Percentiles rank a stretch among this genome's conserved stretches.
Conservation (phyloP, 2,329 filamentous ascomycete genomes). For the Trichoderma cornu-damae region DNA sequence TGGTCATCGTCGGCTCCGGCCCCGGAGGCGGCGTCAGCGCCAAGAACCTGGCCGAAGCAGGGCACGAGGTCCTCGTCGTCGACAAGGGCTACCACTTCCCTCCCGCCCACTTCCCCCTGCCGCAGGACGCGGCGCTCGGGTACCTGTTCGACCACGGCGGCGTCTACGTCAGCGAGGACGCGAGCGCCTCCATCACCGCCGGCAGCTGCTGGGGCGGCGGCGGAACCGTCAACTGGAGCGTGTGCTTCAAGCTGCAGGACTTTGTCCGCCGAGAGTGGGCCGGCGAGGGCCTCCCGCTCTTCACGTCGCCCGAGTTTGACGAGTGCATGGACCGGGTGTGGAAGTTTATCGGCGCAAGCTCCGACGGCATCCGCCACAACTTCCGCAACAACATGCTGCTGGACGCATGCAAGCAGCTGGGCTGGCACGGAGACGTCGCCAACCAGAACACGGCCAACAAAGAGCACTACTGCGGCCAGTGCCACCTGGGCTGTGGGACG, state of each 20-base stretch:
- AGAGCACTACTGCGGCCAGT: constrained; percentile 69
- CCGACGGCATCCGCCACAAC: constrained; percentile 65
- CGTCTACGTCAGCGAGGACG: constrained; percentile 50
- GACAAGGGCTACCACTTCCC: constrained; percentile 78
- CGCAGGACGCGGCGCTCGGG: constrained; percentile 51
- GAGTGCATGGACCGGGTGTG: constrained; percentile 75
- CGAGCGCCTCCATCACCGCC: constrained; percentile 55
- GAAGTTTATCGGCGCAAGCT: constrained; percentile 68
- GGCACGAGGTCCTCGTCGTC: constrained; percentile 69
- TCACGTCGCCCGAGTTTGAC: constrained; percentile 69
- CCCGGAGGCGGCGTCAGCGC: constrained; percentile 79
- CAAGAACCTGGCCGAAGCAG: constrained; percentile 73
- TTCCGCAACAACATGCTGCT: constrained; percentile 65
- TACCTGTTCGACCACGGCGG: constrained; percentile 69
- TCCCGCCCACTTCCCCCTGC: constrained; percentile 69
- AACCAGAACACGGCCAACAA: constrained; percentile 74
- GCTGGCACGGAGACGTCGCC: constrained; percentile 62
- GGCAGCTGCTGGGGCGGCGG: constrained; percentile 80
- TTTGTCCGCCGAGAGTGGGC: constrained; percentile 81
- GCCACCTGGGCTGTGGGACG: constrained; percentile 56
- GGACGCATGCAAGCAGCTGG: constrained; percentile 68
- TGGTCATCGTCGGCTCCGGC: constrained; percentile 81
- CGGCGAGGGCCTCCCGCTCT: constrained; percentile 62
- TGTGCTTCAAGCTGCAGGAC: constrained; percentile 60
- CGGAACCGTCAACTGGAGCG: constrained; percentile 82